Base-by-base conservation (phyloP, 1,139 yeast species). In the Dujonia santamariae region DNA sequence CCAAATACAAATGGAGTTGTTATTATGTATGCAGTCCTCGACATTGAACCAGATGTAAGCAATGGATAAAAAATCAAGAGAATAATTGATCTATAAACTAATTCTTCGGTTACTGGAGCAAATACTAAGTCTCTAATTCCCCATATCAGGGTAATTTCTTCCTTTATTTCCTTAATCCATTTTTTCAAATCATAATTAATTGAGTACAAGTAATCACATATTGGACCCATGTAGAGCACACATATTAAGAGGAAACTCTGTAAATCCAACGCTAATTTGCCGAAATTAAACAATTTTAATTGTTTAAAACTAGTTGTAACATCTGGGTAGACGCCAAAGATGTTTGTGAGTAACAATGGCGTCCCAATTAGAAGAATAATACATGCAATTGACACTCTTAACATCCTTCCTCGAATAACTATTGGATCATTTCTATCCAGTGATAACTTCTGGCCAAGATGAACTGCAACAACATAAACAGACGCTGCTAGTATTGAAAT, bases 71-170 rank as follows among this genome's bases (percentile, higher is more conserved):
- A 36, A 7, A 72, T 54, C 7, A 72, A 66, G 16, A 81, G 46
- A 2, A 84, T 60, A 31, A 83, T 61, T 0, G 86, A 72, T 3
- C 97, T 70, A 54, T 83, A 92, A 7, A 87, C 75, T 22, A 88
- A 46, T 52, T 92, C 99, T 54, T 92, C 99, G 0, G 96, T 82
- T 1, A 85, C 37, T 1, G 98, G 98, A 0, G 95, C 97, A 42
- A 85, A 69, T 0, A 86, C 38, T 40, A 76, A 74, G 53, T 85
- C 83, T 40, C 96, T 62, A 28, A 81, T 35, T 2, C 85, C 85
- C 44, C 66, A 61, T 2, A 78, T 49, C 17, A 66, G 63, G 12
- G 38, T 23, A 20, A 73, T 48, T 33, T 59, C 58, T 3, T 41
- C 43, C 19, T 20, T 13, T 46, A 44, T 28, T 51, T 61, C 48